phyloP scores from a whole-genome alignment of 768 basidiomycete genomes.

The Tulasnella sp. region DNA sequence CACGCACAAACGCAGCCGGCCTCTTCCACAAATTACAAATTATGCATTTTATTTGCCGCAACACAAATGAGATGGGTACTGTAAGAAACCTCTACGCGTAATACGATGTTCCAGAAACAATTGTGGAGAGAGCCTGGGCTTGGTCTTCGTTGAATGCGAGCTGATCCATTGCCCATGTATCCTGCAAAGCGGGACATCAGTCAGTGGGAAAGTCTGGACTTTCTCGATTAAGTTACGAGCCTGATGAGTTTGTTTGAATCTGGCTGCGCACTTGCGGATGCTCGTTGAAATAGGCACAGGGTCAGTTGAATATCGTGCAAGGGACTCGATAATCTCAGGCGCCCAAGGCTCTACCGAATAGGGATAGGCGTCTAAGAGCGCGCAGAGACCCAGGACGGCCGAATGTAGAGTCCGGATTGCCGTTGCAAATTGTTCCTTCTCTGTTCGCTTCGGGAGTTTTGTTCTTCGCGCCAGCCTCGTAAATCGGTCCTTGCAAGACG shows the following conservation, averaged over 20 bases:
- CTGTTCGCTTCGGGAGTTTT: conserved; percentile 62
- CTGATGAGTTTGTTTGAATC: conserved; percentile 77
- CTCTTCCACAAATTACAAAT: background rate
- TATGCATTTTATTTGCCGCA: background rate
- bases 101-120: conserved; percentile 80
- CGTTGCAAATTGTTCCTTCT: conserved; percentile 62
- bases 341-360: conserved; percentile 49
- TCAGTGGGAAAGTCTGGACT: conserved; percentile 23
- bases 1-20: background rate
- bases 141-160: conserved; percentile 84
- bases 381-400: conserved; percentile 47
- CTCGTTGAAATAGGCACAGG: conserved; percentile 69
- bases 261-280: conserved; percentile 72
- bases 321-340: conserved; percentile 37
- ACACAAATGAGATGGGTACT: background rate
- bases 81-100: conserved; percentile 42
- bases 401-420: conserved; percentile 73
- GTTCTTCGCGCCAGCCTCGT: conserved; percentile 54
- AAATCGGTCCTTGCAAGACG: conserved; percentile 65
- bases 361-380: conserved; percentile 54
- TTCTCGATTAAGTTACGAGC: conserved; percentile 15
- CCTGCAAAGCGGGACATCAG: conserved; percentile 36
- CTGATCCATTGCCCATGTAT: conserved; percentile 87
- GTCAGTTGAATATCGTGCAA: conserved; percentile 38
- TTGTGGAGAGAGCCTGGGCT: conserved; percentile 71